Conservation (phyloP, 441 rosid species). For the Eutrema salsugineum region DNA sequence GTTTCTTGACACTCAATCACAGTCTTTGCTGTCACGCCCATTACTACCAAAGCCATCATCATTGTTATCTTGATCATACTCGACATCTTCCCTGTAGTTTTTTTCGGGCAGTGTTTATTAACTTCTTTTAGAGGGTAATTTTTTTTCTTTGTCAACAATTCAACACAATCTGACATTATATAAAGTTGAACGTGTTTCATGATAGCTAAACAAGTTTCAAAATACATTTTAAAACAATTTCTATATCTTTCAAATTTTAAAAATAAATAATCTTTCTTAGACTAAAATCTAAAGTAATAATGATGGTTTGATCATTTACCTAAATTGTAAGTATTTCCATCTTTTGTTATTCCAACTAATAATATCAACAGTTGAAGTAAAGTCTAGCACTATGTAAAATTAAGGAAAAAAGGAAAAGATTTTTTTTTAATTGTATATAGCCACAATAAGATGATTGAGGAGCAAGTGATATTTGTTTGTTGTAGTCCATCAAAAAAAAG, state of each 20-base stretch:
- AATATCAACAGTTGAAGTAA: neutral
- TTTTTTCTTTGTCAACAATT: too few species aligned
- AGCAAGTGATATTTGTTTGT: too few species aligned
- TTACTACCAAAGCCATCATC: neutral
- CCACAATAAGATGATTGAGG: too few species aligned
- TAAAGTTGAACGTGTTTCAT: neutral
- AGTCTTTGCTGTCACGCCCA: neutral
- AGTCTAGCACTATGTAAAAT: too few species aligned
- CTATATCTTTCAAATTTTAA: neutral
- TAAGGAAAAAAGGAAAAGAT: too few species aligned
- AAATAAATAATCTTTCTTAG: neutral
- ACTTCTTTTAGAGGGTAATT: neutral
- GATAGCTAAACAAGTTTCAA: neutral
- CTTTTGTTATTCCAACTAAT: neutral
- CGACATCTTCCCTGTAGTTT: neutral
- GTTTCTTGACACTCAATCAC: neutral
- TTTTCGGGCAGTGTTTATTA: too few species aligned
- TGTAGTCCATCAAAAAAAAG: too few species aligned
- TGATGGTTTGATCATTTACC: neutral
- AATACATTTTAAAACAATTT: neutral
- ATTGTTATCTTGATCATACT: neutral
- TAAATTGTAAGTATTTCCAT: neutral
- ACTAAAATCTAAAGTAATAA: neutral
- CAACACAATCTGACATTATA: neutral
- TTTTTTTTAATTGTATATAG: too few species aligned